Conservation (phyloP, 331 rosid genomes). For the Pyracantha coccinea region DNA sequence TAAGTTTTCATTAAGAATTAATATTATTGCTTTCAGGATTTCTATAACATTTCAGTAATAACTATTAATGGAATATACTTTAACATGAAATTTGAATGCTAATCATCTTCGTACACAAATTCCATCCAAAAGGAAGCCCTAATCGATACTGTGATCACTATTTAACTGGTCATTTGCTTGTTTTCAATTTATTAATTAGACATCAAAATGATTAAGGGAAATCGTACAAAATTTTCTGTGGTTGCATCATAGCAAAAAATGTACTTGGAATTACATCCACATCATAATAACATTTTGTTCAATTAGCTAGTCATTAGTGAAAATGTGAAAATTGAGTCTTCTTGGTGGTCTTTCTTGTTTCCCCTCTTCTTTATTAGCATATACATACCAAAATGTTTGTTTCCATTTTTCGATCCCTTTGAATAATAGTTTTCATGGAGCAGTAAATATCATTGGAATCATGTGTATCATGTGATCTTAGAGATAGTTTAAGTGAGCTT, state of each 20-base stretch:
- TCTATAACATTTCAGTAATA: neutral
- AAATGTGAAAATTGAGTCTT: neutral
- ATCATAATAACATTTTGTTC: neutral
- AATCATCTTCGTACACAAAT: neutral
- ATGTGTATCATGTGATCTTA: neutral
- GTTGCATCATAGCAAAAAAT: neutral
- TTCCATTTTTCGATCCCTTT: neutral
- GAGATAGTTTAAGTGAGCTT: constrained; percentile 60
- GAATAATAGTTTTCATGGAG: neutral
- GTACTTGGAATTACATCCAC: neutral
- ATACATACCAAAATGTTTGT: too few relatives aligned
- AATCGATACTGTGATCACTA: neutral
- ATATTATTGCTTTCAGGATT: neutral
- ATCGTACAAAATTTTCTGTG: neutral
- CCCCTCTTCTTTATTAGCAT: neutral
- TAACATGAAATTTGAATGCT: neutral
- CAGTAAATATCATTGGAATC: neutral
- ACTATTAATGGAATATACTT: neutral
- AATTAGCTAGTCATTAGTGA: neutral
- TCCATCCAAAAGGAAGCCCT: neutral
- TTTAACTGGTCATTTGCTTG: neutral
- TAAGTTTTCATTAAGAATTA: neutral
- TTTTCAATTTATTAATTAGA: neutral
- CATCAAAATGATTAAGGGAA: neutral
- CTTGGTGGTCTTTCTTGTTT: neutral